These are phyloP conservation scores for Brassica nigra DNA, from an alignment of 345 rosid genomes.

Conservation along the genomic window DNA sequence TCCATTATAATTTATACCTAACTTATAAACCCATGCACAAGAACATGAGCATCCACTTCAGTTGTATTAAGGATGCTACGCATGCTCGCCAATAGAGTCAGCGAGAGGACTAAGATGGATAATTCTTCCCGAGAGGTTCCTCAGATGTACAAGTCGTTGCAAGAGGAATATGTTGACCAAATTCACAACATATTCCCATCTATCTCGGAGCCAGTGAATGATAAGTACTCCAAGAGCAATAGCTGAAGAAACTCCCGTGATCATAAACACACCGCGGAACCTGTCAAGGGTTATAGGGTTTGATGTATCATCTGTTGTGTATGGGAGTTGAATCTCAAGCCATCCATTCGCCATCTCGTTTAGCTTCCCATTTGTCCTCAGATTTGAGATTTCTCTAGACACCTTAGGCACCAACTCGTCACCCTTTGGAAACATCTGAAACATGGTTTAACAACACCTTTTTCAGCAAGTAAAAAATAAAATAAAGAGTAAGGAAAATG, in stretches of 20 bases:
- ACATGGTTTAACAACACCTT: neutral
- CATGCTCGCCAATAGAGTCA: neutral
- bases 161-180: neutral
- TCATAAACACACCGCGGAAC: conserved; percentile 39
- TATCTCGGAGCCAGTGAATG: conserved; percentile 12
- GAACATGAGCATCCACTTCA: neutral
- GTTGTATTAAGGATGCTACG: neutral
- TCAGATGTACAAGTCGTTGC: neutral
- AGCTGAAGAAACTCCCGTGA: conserved; percentile 19
- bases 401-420: conserved; percentile 7
- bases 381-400: conserved; percentile 8
- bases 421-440: conserved; percentile 37
- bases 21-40: neutral
- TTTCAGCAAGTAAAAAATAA: neutral
- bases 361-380: conserved; percentile 18
- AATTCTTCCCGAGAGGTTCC: neutral
- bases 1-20: neutral
- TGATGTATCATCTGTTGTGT: conserved; percentile 27
- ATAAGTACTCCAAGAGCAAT: conserved; percentile 6
- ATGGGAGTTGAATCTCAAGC: conserved; percentile 5
- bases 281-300: conserved; percentile 24
- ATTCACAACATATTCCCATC: conserved; percentile 3
- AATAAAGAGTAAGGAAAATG: neutral
- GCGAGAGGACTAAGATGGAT: conserved; percentile 1
- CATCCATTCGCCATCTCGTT: conserved; percentile 20